A percentile compares a stretch with the other conserved stretches of the same genome.
Conservation (phyloP, 2,329 filamentous ascomycete genomes). For the Venturia effusa region DNA sequence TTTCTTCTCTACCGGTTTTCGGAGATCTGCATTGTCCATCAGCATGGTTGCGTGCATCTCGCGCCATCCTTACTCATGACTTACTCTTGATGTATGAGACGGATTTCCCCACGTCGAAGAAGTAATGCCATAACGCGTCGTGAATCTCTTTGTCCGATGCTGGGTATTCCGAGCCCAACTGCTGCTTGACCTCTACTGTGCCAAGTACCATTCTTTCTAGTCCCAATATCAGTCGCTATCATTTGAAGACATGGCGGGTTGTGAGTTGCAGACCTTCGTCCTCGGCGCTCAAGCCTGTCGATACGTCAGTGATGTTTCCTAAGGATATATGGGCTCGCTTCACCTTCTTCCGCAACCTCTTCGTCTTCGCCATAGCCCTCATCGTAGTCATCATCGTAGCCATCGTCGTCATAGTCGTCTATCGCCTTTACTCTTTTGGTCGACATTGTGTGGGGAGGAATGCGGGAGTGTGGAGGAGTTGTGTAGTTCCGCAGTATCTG, state of each 20-base stretch:
- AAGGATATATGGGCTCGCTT: neutral
- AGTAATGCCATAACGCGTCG: constrained; percentile 91
- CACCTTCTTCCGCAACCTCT: constrained; percentile 17
- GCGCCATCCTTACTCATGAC: constrained; percentile 10
- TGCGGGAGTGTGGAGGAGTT: neutral
- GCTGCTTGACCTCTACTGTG: constrained; percentile 54
- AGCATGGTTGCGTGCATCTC: constrained; percentile 29
- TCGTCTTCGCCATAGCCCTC: constrained; percentile 25
- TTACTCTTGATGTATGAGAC: constrained; percentile 67
- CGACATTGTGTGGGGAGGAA: constrained; percentile 7
- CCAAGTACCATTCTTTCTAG: constrained; percentile 50
- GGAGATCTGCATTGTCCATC: neutral
- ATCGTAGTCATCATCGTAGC: constrained; percentile 39
- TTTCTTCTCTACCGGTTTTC: constrained; percentile 3
- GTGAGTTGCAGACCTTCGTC: constrained; percentile 21
- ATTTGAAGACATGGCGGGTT: neutral
- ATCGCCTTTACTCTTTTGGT: constrained; percentile 36
- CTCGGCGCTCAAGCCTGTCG: constrained; percentile 25
- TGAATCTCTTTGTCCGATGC: constrained; percentile 65
- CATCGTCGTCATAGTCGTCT: constrained; percentile 39
- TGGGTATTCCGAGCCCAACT: constrained; percentile 53
- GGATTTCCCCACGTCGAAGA: constrained; percentile 81
- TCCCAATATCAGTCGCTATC: constrained; percentile 12
- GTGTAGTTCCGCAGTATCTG: neutral
- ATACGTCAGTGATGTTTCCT: neutral